Percentiles rank a stretch among this genome's conserved stretches.
Evolutionary conservation across 2,329 filamentous ascomycete species (phyloP).

Genomic region (Exophiala xenobiotica): DNA sequence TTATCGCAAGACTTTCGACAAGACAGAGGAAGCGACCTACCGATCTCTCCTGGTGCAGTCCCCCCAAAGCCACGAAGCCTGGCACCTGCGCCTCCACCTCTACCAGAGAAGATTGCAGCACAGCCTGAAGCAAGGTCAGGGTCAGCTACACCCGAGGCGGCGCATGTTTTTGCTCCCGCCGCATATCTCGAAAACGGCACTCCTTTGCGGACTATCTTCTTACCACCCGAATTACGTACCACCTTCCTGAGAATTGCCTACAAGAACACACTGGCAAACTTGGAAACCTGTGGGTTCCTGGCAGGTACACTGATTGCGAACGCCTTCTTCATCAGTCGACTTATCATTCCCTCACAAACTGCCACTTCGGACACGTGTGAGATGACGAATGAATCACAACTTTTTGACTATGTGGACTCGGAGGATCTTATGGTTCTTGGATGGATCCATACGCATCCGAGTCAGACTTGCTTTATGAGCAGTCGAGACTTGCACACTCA

Average conservation of each 20-base stretch:
- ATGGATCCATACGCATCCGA: slow-evolving; percentile 98
- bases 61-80: slow-evolving; percentile 24
- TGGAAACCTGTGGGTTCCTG: slow-evolving; percentile 94
- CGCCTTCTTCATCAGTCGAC: slow-evolving; percentile 82
- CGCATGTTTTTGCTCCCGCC: slow-evolving; percentile 77
- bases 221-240: slow-evolving; percentile 71
- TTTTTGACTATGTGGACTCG: slow-evolving; percentile 85
- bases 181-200: slow-evolving; percentile 88
- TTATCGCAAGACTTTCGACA: neutral
- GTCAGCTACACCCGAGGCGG: slow-evolving; percentile 41
- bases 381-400: slow-evolving; percentile 77
- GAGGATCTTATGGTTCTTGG: slow-evolving; percentile 77
- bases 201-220: slow-evolving; percentile 81
- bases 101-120: slow-evolving; percentile 23
- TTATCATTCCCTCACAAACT: slow-evolving; percentile 88
- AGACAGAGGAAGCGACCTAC: slow-evolving; percentile 3
- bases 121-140: neutral
- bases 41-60: slow-evolving; percentile 15
- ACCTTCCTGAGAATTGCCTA: slow-evolving; percentile 73
- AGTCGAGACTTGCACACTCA: slow-evolving; percentile 92
- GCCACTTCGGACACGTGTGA: slow-evolving; percentile 93
- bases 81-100: slow-evolving; percentile 30
- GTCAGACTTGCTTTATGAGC: slow-evolving; percentile 97
- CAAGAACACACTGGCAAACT: slow-evolving; percentile 73
- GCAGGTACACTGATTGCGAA: slow-evolving; percentile 90